Conservation (phyloP, 345 rosid genomes). For the Murraya koenigii region DNA sequence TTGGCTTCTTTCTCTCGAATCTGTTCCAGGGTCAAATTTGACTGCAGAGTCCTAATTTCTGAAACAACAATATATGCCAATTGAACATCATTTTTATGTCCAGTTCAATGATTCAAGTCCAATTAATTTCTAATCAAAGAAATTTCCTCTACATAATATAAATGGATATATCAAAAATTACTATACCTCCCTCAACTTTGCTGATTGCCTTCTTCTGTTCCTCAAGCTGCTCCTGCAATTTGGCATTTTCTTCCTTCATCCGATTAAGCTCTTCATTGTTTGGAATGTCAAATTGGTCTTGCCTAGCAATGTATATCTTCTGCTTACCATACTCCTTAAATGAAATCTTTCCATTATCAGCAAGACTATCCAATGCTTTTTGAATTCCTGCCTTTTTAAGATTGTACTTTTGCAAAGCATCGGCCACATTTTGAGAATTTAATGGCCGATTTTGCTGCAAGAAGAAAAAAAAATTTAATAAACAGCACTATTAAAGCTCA, state of each 20-base stretch:
- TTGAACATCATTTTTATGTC: not conserved
- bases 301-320: slow-evolving; percentile 86
- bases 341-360: slow-evolving; percentile 67
- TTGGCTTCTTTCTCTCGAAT: slow-evolving; percentile 58
- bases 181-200: slow-evolving; percentile 71
- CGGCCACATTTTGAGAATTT: slow-evolving; percentile 87
- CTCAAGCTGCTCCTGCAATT: slow-evolving; percentile 55
- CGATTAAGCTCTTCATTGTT: slow-evolving; percentile 69
- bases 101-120: not conserved
- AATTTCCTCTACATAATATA: not conserved
- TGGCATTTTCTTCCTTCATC: slow-evolving; percentile 78
- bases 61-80: slow-evolving; percentile 25
- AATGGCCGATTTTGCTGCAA: slow-evolving; percentile 83
- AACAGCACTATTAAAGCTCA: not conserved
- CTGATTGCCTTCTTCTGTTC: slow-evolving; percentile 58
- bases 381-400: slow-evolving; percentile 89
- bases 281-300: slow-evolving; percentile 89
- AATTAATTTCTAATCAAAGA: not conserved
- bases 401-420: slow-evolving; percentile 81
- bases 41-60: slow-evolving; percentile 70
- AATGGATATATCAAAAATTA: not conserved
- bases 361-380: slow-evolving; percentile 79
- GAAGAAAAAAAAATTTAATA: not conserved
- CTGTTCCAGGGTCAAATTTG: slow-evolving; percentile 75
- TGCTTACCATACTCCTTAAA: slow-evolving; percentile 96